These are phyloP conservation scores for Tardiomyces digboiensis DNA, from an alignment of 1,139 yeast genomes.

Conservation along the genomic window DNA sequence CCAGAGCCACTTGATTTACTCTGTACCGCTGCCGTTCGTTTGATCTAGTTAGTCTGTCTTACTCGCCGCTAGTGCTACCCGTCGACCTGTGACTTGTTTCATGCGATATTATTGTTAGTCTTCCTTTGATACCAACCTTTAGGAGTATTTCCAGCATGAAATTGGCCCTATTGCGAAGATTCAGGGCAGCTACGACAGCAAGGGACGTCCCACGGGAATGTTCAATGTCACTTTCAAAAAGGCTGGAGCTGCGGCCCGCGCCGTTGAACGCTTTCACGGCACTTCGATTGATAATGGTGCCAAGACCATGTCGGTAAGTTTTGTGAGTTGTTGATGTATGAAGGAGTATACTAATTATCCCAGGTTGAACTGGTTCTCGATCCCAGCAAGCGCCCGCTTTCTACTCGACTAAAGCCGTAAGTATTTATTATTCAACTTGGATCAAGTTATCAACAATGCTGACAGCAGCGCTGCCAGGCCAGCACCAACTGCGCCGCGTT, in stretches of 20 bases:
- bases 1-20: too few relatives aligned
- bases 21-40: too few relatives aligned
- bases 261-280: slow-evolving; percentile 81
- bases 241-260: slow-evolving; percentile 59
- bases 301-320: slow-evolving; percentile 37
- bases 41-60: too few relatives aligned
- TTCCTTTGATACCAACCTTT: slow-evolving; percentile 7
- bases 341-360: neutral
- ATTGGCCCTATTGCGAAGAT: slow-evolving; percentile 78
- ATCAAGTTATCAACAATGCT: neutral
- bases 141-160: slow-evolving; percentile 87
- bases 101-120: neutral
- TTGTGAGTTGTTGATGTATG: neutral
- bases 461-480: neutral
- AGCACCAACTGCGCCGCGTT: neutral
- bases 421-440: neutral
- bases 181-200: slow-evolving; percentile 71
- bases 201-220: slow-evolving; percentile 86
- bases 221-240: slow-evolving; percentile 76
- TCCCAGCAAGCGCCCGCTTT: neutral
- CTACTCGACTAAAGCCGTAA: neutral
- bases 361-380: neutral
- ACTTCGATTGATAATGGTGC: slow-evolving; percentile 91
- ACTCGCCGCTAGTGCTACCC: too few relatives aligned
- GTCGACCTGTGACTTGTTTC: slow-evolving; percentile 1